phyloP scores from a whole-genome alignment of 2,329 filamentous ascomycete species.

The Hypoxylon sp. region DNA sequence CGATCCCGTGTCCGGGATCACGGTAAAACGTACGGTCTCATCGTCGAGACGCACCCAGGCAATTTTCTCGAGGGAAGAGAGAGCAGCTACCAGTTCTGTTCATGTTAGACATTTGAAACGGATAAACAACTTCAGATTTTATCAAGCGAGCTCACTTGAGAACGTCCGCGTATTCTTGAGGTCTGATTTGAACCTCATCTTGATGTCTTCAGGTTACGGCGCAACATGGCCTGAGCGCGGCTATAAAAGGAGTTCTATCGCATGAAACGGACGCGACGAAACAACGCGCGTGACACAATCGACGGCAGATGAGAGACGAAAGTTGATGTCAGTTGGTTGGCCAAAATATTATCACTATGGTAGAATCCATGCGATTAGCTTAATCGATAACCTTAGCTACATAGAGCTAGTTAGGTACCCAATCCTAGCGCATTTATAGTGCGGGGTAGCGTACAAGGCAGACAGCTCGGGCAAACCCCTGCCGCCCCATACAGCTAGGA shows the following conservation, averaged over 20 bases:
- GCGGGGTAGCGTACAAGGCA: constrained; percentile 32
- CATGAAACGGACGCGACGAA: constrained; percentile 35
- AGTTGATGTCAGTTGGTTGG: constrained; percentile 10
- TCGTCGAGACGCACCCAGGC: constrained; percentile 93
- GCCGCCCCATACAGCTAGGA: constrained; percentile 23
- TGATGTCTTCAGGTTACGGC: constrained; percentile 47
- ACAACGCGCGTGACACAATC: constrained; percentile 16
- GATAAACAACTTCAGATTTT: background rate
- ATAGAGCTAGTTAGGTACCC: constrained; percentile 10
- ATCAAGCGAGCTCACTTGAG: constrained; percentile 64
- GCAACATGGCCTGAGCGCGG: constrained; percentile 36
- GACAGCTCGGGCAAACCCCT: constrained; percentile 15
- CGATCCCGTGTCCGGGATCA: constrained; percentile 93
- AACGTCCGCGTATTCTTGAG: constrained; percentile 77
- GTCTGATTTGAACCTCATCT: constrained; percentile 77
- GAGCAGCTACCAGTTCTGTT: constrained; percentile 74
- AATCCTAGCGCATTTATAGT: constrained; percentile 29
- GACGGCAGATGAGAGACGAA: constrained; percentile 10
- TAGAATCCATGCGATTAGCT: constrained; percentile 23
- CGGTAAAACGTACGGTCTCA: constrained; percentile 90
- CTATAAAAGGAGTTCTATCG: constrained; percentile 25
- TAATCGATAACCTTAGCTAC: constrained; percentile 37
- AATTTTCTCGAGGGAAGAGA: constrained; percentile 81
- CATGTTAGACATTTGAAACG: constrained; percentile 15
- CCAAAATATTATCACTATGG: constrained; percentile 4